Evolutionary conservation across 2,329 filamentous ascomycete species (phyloP), one percentile per base, ranked within the genome.

Genomic region (Ambrosiella cleistominuta): DNA sequence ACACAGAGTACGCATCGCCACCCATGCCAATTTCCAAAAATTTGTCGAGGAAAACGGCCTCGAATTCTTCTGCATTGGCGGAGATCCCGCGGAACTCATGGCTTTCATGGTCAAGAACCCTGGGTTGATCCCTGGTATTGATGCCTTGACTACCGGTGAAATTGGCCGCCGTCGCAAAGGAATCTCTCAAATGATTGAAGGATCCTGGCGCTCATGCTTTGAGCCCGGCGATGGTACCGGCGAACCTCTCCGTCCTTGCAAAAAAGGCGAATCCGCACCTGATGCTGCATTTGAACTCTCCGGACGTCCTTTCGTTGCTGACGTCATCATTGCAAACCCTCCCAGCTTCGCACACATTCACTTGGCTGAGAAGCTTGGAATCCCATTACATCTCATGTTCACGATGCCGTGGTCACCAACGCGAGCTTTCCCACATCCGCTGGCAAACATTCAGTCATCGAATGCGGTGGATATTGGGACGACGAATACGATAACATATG

Each of bases 381-480:
- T 88, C 54, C 85, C 85, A 0, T 66, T 88, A 7, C 85, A 89
- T 64, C 80, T 95, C 69, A 94, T 95, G 86, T 95, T 95, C 70
- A 95, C 89, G 79, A 95, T 95, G 88, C 89, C 89, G 0, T 95
- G 88, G 84, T 86, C 86, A 1, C 84, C 88, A 0, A 95, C 89
- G 0, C 82, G 87, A 66, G 80, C 85, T 0, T 95, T 95, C 63
- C 86, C 88, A 0, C 89, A 95, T 64, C 89, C 89, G 0, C 73
- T 95, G 27, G 88, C 88, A 0, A 91, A 93, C 62, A 83, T 95
- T 59, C 79, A 86, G 62, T 81, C 81, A 1, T 81, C 83, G 0
- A 39, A 56, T 7, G 88, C 88, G 63, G 84, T 85, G 1, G 87
- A 93, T 64, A 75, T 80, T 4, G 79, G 79, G n/a, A 76, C 88